These are phyloP conservation scores for Talaromyces nanjingensis DNA, from an alignment of 495 filamentous ascomycete genomes.

Conservation along the genomic window DNA sequence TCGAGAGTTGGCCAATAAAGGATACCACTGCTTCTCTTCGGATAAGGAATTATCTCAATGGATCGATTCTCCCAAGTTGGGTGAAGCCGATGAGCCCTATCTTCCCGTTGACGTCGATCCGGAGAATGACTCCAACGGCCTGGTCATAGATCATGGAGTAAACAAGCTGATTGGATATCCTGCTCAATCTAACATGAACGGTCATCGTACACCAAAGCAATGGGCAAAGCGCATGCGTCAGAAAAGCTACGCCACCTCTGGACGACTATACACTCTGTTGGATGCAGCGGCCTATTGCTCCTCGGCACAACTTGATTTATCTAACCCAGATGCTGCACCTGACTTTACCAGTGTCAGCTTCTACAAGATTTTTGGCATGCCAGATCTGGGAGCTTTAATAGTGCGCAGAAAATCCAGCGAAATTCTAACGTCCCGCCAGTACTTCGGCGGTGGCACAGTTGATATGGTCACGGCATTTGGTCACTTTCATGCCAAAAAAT, in stretches of 20 bases:
- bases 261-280: constrained; percentile 55
- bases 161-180: constrained; percentile 68
- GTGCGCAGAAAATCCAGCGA: constrained; percentile 56
- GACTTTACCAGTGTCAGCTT: constrained; percentile 69
- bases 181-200: constrained; percentile 75
- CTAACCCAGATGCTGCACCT: constrained; percentile 51
- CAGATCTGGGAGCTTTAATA: constrained; percentile 66
- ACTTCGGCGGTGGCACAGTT: constrained; percentile 76
- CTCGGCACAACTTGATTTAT: constrained; percentile 57
- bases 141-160: constrained; percentile 8
- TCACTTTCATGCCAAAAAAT: constrained; percentile 60
- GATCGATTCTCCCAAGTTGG: constrained; percentile 30
- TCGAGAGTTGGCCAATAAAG: constrained; percentile 49
- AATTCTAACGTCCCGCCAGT: constrained; percentile 55
- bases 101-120: constrained; percentile 18
- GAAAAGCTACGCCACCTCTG: constrained; percentile 26
- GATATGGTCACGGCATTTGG: constrained; percentile 56
- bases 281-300: constrained; percentile 69
- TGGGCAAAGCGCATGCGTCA: constrained; percentile 52
- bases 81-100: neutral
- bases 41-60: constrained; percentile 63
- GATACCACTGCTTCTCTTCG: constrained; percentile 53
- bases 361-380: constrained; percentile 81
- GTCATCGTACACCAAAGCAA: constrained; percentile 54
- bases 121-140: neutral